Evolutionary conservation across 2,329 filamentous ascomycete genomes (phyloP), one percentile per base, ranked within the genome.

Genomic region (Plenodomus biglobosus): DNA sequence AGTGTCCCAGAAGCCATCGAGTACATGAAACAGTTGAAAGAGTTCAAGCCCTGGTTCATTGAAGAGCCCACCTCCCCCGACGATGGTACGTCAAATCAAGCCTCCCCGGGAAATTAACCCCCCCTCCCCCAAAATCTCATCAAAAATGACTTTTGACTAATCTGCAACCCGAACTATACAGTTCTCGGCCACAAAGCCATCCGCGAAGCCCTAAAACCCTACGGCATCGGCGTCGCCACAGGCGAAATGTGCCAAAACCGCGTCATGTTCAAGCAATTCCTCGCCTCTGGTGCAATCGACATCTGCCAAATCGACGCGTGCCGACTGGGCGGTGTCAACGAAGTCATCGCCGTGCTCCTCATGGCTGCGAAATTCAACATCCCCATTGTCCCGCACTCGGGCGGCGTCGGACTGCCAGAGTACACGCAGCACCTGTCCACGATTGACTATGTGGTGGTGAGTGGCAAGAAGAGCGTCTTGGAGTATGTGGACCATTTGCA

Each of bases 241-340:
- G 91, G 91, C 55, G 91, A 96, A 76, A 95, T 95, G 90, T 94
- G 90, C 76, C 91, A 95, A 77, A 96, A 95, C 78, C 85, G 91
- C 34, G 88, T 95, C 57, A 84, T 95, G 64, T 95, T 95, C 83
- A 96, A 95, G 80, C 91, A 96, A 75, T 82, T 95, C 52, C 81
- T 96, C 42, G 83, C 86, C 69, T 78, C 84, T 2, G 87, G 87
- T 42, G 89, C 90, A 52, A 89, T 95, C 61, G 90, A 94, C 65
- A 84, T 95, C 17, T 90, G 90, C 70, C 91, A 96, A 73, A 88
- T 94, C 61, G 91, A 96, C 64, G 91, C 91, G 2, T 95, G 90
- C 77, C 86, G 91, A 20, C 81, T 96, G 60, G 91, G 91, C 36
- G 90, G 91, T 53, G 89, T 95, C 38, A 95, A 95, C 74, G 91